Conservation (phyloP, 208 protist species). For the Crithidia expoeki region DNA sequence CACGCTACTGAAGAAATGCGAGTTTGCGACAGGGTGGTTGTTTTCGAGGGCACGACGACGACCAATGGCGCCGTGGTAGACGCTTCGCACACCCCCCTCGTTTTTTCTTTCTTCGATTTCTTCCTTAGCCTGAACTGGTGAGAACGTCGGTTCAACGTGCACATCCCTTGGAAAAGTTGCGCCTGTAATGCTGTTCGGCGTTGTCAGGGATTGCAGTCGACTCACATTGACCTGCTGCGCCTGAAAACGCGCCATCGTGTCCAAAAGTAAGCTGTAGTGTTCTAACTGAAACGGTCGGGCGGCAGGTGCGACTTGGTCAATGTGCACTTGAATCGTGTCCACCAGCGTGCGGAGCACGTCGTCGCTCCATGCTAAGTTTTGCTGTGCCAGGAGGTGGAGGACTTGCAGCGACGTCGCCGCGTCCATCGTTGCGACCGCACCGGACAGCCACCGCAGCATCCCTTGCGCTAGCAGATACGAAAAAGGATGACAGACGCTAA, state of each 20-base stretch:
- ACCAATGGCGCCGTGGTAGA: background rate
- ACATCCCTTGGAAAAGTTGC: no score
- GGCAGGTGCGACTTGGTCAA: background rate
- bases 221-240: conserved; percentile 17
- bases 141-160: no score
- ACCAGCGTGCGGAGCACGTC: conserved; percentile 61
- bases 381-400: conserved; percentile 68
- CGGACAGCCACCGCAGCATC: conserved; percentile 50
- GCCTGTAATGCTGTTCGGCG: background rate
- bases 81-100: background rate
- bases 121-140: no score
- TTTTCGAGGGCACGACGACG: background rate
- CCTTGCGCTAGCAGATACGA: conserved; percentile 29
- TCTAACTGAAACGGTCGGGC: conserved; percentile 11
- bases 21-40: conserved; percentile 53
- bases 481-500: conserved; percentile 2
- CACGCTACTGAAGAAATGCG: conserved; percentile 37
- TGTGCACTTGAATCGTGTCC: conserved; percentile 50
- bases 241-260: conserved; percentile 63
- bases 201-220: conserved; percentile 6
- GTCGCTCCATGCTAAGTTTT: conserved; percentile 48
- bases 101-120: no score
- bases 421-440: conserved; percentile 33
- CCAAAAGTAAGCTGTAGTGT: conserved; percentile 40
- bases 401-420: conserved; percentile 40